Evolutionary conservation across 2,329 filamentous ascomycete species (phyloP).

Genomic region (Podosphaera fusca): DNA sequence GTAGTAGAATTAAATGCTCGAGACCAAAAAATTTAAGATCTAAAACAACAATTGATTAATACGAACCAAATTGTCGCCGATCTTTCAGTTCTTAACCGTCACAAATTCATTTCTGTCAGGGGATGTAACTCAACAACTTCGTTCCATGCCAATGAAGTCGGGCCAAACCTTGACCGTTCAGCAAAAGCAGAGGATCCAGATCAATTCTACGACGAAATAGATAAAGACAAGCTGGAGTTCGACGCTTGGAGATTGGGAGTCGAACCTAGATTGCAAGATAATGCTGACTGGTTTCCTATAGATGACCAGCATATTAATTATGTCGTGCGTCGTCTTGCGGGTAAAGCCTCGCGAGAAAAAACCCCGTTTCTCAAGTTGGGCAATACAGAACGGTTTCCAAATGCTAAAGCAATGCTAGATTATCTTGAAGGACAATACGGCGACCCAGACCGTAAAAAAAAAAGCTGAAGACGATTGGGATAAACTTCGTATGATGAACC

Average conservation of each 20-base stretch:
- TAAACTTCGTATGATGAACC: background rate
- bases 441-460: background rate
- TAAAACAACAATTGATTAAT: background rate
- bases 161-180: background rate
- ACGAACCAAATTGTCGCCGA: background rate
- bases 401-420: background rate
- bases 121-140: background rate
- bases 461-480: background rate
- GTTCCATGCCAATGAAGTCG: background rate
- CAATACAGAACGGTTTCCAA: background rate
- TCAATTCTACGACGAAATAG: background rate
- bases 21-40: background rate
- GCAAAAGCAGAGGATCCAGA: background rate
- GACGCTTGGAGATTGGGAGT: background rate
- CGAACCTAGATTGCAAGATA: background rate
- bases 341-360: background rate
- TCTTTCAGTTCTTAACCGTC: background rate
- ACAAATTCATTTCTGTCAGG: background rate
- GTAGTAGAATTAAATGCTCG: background rate
- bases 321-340: background rate
- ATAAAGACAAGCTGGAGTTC: background rate
- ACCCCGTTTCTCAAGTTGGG: background rate
- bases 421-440: background rate
- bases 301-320: background rate
- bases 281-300: background rate